Evolutionary conservation across 23 red algal genomes (phyloP), one percentile per base, ranked within the genome.

Genomic region (Gracilaria gracilis): DNA sequence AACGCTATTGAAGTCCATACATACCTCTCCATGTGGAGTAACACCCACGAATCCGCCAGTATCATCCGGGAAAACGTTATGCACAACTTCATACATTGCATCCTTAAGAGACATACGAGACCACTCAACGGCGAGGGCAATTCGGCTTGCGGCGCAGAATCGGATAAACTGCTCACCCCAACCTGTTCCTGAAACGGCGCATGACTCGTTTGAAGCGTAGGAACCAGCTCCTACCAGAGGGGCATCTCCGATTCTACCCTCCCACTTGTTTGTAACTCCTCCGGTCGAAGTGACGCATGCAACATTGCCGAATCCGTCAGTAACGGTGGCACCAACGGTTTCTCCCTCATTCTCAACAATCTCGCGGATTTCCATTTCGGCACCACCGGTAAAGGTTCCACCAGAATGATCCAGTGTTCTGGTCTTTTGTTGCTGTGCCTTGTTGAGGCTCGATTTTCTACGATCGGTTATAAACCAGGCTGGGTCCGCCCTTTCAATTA

Each of bases 231-330:
- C 93, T 19, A 95, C 57, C 4, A 95, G 55, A 13, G 93, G 93
- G 13, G 93, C 89, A 49, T 95, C 93, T 21, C 88, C 93, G 34
- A 95, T 95, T 39, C 93, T 59, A 19, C 93, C 93, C 21, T 79
- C 82, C 93, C 84, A 95, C 40, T 95, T 95, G 57, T 83, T 82
- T 37, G 93, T 95, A n/a, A 90, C 81, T 15, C 93, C 93, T 17
- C 84, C 93, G 12, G 93, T 95, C 42, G 93, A 95, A n/a, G 93
- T 95, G 28, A 88, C 93, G 53, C 81, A 85, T 53, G 93, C 93
- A 23, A 95, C 75, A 61, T 95, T 85, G 29, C 93, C 93, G 33
- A 54, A 24, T 15, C 82, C 87, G 61, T 95, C 93, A 61, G 67
- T 75, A 35, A 88, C 84, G 17, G 87, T 88, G 1, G 93, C 93